Evolutionary conservation across 140 eudicot species (phyloP), one percentile per base, ranked within the genome.

Genomic region (Stevia rebaudiana): DNA sequence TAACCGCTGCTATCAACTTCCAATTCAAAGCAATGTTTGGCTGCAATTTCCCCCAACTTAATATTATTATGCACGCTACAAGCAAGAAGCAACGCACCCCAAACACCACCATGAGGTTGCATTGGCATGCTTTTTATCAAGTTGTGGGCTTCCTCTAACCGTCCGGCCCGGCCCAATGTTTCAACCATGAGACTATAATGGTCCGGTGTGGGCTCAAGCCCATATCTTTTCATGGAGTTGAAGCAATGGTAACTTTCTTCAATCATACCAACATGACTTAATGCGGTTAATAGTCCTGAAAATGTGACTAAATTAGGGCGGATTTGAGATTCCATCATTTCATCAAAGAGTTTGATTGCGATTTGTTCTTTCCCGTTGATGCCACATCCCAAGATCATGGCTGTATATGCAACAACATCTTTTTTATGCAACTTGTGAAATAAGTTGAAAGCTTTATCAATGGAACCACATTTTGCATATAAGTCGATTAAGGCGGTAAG

Each of bases 21-120:
- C 74, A 88, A 69, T 50, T 85, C 79, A 68, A 85, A 79, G 73
- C 98, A 92, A 68, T 63, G 79, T 55, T 68, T 75, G 37, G 89
- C 94, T 0, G 96, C 95, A 77, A 83, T 37, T 72, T 92, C 96
- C 12, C 89, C 98, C 33, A 92, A 79, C 74, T 83, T 84, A 3
- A 92, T 80, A 64, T 88, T 61, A 53, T 70, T 81, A 73, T 92
- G 95, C 43, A 73, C 60, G 65, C 82, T 79, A 53, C 98, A 88
- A 50, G 87, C 98, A 67, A 80, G 83, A 73, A 88, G 92, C 86
- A 92, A 69, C 28, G 96, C 92, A 17, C 96, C 98, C 96, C 98
- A 88, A 48, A 92, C 95, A 33, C 95, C 95, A 43, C 80, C 79
- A 72, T 88, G 96, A 6, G 98, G 95, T 53, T 74, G 64, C 83